Evolutionary conservation across 2,329 filamentous ascomycete genomes (phyloP).

Genomic region (Botrytis hyacinthi): DNA sequence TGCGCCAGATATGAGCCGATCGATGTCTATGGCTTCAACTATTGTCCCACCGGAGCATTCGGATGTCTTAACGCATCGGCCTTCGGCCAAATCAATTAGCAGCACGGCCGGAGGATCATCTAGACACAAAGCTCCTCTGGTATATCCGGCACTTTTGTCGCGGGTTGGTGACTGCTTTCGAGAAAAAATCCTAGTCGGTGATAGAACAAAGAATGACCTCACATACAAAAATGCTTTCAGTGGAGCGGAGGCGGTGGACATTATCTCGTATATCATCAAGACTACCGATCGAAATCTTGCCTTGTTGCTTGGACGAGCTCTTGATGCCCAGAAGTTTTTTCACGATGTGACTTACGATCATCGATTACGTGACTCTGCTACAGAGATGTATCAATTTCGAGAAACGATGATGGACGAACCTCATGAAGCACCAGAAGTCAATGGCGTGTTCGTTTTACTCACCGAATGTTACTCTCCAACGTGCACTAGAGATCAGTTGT

Average conservation of each 20-base stretch:
- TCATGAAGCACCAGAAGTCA: slow-evolving; percentile 72
- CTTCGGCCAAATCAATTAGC: slow-evolving; percentile 48
- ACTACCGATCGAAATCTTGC: slow-evolving; percentile 95
- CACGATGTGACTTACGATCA: slow-evolving; percentile 99
- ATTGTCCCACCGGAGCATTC: slow-evolving; percentile 62
- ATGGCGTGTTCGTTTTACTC: slow-evolving; percentile 93
- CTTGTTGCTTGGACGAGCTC: slow-evolving; percentile 80
- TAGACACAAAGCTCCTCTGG: slow-evolving; percentile 67
- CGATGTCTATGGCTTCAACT: slow-evolving; percentile 92
- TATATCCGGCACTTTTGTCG: slow-evolving; percentile 93
- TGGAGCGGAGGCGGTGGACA: slow-evolving; percentile 90
- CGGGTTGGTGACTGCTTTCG: slow-evolving; percentile 89
- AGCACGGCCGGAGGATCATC: slow-evolving; percentile 31
- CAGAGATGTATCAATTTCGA: slow-evolving; percentile 94
- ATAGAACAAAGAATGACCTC: slow-evolving; percentile 93
- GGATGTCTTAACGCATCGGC: slow-evolving; percentile 49
- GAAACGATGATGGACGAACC: slow-evolving; percentile 84
- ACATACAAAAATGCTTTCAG: slow-evolving; percentile 98
- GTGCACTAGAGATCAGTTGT: slow-evolving; percentile 90
- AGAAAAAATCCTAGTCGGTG: slow-evolving; percentile 79
- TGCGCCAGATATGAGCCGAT: slow-evolving; percentile 52
- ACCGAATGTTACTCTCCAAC: slow-evolving; percentile 98
- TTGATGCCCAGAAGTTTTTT: slow-evolving; percentile 98
- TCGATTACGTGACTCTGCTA: slow-evolving; percentile 85
- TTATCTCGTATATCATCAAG: slow-evolving; percentile 94